These are phyloP conservation scores for Ophiostoma angusticollis DNA, from an alignment of 2,329 filamentous ascomycete genomes.

Conservation along the genomic window DNA sequence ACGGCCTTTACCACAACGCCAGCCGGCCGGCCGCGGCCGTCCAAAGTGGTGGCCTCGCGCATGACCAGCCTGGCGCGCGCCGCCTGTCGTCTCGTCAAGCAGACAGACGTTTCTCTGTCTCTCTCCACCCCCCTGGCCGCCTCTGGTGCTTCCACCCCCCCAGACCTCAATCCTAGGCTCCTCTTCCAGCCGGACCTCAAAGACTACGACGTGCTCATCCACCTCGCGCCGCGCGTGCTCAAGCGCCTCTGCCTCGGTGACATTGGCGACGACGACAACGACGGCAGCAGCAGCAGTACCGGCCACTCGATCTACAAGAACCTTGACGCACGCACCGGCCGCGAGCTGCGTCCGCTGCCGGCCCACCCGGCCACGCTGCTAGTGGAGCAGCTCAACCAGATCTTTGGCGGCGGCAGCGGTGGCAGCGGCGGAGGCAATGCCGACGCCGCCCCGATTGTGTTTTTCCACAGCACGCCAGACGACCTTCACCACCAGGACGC, in stretches of 20 bases:
- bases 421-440: constrained; percentile 21
- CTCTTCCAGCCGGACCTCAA: constrained; percentile 61
- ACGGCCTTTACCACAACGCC: constrained; percentile 62
- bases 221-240: constrained; percentile 46
- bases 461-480: constrained; percentile 57
- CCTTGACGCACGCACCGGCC: constrained; percentile 46
- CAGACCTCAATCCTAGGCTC: constrained; percentile 37
- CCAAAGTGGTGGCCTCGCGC: constrained; percentile 70
- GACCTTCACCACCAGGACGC: constrained; percentile 13
- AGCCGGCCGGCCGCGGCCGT: constrained; percentile 37
- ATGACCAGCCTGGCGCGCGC: constrained; percentile 73
- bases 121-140: background rate
- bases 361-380: constrained; percentile 51
- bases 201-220: constrained; percentile 81
- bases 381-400: constrained; percentile 49
- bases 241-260: constrained; percentile 27
- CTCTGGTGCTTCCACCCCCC: constrained; percentile 8
- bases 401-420: constrained; percentile 37
- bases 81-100: constrained; percentile 49
- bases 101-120: constrained; percentile 28
- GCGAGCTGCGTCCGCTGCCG: constrained; percentile 33
- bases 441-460: constrained; percentile 49
- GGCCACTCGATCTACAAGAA: constrained; percentile 60
- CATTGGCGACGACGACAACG: constrained; percentile 18
- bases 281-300: constrained; percentile 1